phyloP scores from a whole-genome alignment of 345 rosid genomes.

The Populus deltoides region DNA sequence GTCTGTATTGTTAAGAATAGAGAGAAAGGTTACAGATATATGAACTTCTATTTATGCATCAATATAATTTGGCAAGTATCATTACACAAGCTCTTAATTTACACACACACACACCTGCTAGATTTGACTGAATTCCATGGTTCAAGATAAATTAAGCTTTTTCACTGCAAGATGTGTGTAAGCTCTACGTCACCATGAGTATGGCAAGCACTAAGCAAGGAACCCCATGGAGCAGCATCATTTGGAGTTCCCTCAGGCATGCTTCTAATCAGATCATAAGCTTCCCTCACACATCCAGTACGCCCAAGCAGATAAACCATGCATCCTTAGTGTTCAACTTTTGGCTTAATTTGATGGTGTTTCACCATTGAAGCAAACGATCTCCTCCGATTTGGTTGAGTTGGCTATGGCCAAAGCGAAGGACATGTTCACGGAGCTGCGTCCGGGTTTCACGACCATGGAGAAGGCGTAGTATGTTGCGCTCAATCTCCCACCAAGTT shows the following conservation, averaged over 20 bases:
- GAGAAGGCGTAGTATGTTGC: conserved; percentile 56
- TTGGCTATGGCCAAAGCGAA: conserved; percentile 55
- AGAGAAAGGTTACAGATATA: too few relatives aligned
- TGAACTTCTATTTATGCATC: too few relatives aligned
- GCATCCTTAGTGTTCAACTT: conserved; percentile 61
- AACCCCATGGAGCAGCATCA: conserved; percentile 67
- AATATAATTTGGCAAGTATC: too few relatives aligned
- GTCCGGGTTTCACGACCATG: conserved; percentile 56
- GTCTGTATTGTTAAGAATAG: too few relatives aligned
- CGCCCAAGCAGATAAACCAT: conserved; percentile 77
- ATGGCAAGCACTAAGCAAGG: conserved; percentile 65
- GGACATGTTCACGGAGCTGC: conserved; percentile 51
- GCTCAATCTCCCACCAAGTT: conserved; percentile 32
- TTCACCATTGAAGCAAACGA: conserved; percentile 49
- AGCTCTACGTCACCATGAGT: conserved; percentile 56
- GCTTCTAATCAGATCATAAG: conserved; percentile 53
- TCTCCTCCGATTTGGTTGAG: conserved; percentile 47
- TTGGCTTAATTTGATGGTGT: conserved; percentile 41
- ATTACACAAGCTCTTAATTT: too few relatives aligned
- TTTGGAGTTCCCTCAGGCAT: conserved; percentile 42
- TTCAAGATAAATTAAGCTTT: conserved; percentile 52
- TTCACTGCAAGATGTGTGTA: conserved; percentile 58
- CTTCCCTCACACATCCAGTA: conserved; percentile 47
- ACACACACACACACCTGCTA: too few relatives aligned
- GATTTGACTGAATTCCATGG: conserved; percentile 63